These are phyloP conservation scores for Camelina sativa DNA, from an alignment of 345 rosid genomes.

Conservation along the genomic window DNA sequence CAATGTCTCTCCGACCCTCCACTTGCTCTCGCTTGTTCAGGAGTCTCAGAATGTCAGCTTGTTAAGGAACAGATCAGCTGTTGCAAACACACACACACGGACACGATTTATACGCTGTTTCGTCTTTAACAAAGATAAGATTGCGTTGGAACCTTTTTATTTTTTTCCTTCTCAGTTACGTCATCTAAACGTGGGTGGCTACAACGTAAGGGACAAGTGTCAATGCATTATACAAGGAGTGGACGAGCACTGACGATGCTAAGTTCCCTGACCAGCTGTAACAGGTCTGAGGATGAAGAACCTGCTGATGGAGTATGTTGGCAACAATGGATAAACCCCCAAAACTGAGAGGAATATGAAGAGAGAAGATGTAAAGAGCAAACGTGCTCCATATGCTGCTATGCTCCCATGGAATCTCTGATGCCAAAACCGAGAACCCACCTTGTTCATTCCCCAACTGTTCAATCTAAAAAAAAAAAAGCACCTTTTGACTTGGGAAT, in stretches of 20 bases:
- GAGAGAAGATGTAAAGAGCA: conserved; percentile 71
- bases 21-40: no score
- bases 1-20: no score
- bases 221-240: conserved; percentile 78
- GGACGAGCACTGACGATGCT: conserved; percentile 60
- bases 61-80: conserved; percentile 14
- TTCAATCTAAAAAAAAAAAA: not conserved
- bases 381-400: conserved; percentile 71
- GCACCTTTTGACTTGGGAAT: not conserved
- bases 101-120: conserved; percentile 29
- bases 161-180: conserved; percentile 6
- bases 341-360: conserved; percentile 82
- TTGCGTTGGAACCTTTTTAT: not conserved
- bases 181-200: conserved; percentile 6
- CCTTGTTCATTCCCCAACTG: conserved; percentile 37
- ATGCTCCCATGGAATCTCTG: conserved; percentile 72
- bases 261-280: conserved; percentile 84
- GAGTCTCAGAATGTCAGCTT: no score
- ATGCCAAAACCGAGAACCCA: conserved; percentile 62
- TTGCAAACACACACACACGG: not conserved
- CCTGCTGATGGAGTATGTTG: conserved; percentile 54
- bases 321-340: conserved; percentile 81
- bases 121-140: not conserved
- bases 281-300: conserved; percentile 78
- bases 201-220: conserved; percentile 46